These are phyloP conservation scores for Melanogaster broomeanus DNA, from an alignment of 768 basidiomycete genomes.

Conservation along the genomic window DNA sequence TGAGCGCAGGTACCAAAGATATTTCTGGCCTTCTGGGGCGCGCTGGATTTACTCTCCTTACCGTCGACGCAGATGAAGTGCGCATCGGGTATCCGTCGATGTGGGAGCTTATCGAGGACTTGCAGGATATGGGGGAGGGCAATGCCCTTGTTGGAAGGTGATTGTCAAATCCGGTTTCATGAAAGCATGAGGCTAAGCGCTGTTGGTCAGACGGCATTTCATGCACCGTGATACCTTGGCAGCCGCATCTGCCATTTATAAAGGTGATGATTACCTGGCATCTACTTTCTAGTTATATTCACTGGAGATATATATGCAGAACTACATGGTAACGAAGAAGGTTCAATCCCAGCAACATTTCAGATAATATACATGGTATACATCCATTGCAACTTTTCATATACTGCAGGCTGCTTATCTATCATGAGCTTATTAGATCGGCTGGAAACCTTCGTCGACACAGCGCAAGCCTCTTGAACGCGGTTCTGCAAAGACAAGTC, in stretches of 20 bases:
- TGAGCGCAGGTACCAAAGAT: slow-evolving; percentile 88
- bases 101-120: slow-evolving; percentile 93
- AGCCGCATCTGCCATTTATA: slow-evolving; percentile 92
- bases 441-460: slow-evolving; percentile 74
- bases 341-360: slow-evolving; percentile 90
- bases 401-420: not conserved
- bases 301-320: slow-evolving; percentile 49
- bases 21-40: slow-evolving; percentile 90
- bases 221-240: slow-evolving; percentile 84
- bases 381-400: slow-evolving; percentile 3
- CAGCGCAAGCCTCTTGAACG: slow-evolving; percentile 69
- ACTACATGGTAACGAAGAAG: slow-evolving; percentile 82
- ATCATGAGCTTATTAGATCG: slow-evolving; percentile 58
- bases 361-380: slow-evolving; percentile 92
- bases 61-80: slow-evolving; percentile 94
- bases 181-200: not conserved
- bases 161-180: slow-evolving; percentile 13
- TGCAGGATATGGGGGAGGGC: slow-evolving; percentile 95
- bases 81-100: slow-evolving; percentile 89
- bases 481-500: slow-evolving; percentile 59
- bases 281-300: not conserved
- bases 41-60: slow-evolving; percentile 91
- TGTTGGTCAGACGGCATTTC: slow-evolving; percentile 53
- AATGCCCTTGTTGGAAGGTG: slow-evolving; percentile 89
- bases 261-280: slow-evolving; percentile 50